Evolutionary conservation across 805 yeast genomes (phyloP), one percentile per base, ranked within the genome.

Genomic region (Cyberlindnera misumaiensis): DNA sequence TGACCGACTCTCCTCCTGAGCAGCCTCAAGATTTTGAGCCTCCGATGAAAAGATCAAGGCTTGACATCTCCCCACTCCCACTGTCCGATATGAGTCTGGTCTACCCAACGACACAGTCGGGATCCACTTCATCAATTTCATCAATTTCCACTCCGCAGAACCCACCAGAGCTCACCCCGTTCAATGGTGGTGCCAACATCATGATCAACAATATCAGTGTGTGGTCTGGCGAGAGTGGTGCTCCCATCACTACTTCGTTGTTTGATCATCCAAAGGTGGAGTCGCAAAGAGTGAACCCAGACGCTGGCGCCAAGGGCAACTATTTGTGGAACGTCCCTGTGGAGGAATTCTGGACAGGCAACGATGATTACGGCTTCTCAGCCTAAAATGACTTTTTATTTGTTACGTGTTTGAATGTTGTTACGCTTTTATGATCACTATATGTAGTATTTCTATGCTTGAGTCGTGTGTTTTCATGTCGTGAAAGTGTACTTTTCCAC

Each of bases 131-230:
- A 3, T 36, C 47, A 4, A 38, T 40, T 14, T 41, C 51, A 3
- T 36, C 44, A 28, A 27, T 40, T 13, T 36, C 52, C 26, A 45
- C 52, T 12, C 37, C 50, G 30, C 44, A 41, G 20, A 36, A 47
- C 7, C 35, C 44, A 20, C 36, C 43, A 24, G 55, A 49, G 25
- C 18, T 33, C 17, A 46, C 53, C 5, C 48, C 56, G 4, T 57
- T 54, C 39, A 53, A 53, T 32, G 73, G 70, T 11, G 67, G 79
- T 18, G 72, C 80, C 1, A 75, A 73, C 30, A 70, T 70, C 25
- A 76, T 76, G 83, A 76, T 76, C 48, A 74, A 65, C 49, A 74
- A 75, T 47, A 76, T 76, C 28, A 73, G 79, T 0, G 71, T 70
- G 1, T 76, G 83, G 83, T 75, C 80, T 0, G 74, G 70, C 14